These are phyloP conservation scores for Lachancea cidri DNA, from an alignment of 805 yeast species.

Conservation along the genomic window DNA sequence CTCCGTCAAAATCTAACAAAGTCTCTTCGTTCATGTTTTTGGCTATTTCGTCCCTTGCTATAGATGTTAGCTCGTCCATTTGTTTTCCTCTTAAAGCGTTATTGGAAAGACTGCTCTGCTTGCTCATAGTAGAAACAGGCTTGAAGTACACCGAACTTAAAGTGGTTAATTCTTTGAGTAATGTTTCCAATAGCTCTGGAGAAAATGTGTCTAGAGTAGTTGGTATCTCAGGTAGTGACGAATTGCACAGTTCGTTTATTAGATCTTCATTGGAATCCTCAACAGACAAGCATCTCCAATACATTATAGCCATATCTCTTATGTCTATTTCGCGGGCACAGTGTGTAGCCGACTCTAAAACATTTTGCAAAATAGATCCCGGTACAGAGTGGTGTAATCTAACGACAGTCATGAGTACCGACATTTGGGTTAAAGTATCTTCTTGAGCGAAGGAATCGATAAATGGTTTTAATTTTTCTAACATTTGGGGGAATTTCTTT, in stretches of 20 bases:
- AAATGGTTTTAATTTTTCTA: slow-evolving; percentile 40
- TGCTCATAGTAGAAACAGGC: slow-evolving; percentile 62
- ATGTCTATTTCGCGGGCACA: slow-evolving; percentile 69
- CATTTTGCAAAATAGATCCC: slow-evolving; percentile 49
- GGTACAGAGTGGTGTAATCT: slow-evolving; percentile 43
- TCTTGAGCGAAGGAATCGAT: slow-evolving; percentile 52
- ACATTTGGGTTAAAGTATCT: slow-evolving; percentile 56
- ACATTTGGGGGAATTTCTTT: slow-evolving; percentile 49
- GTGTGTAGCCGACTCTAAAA: slow-evolving; percentile 58
- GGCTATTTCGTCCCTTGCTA: slow-evolving; percentile 73
- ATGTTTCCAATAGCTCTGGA: slow-evolving; percentile 58
- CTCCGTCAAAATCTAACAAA: slow-evolving; percentile 79
- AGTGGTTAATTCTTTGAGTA: slow-evolving; percentile 73
- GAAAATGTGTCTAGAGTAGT: slow-evolving; percentile 70
- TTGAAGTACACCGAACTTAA: slow-evolving; percentile 86
- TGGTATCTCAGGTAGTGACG: slow-evolving; percentile 64
- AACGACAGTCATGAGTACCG: slow-evolving; percentile 56
- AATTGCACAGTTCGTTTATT: slow-evolving; percentile 27
- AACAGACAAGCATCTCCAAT: slow-evolving; percentile 69
- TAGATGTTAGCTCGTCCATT: slow-evolving; percentile 69
- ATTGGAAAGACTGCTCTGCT: slow-evolving; percentile 36
- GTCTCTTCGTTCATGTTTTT: slow-evolving; percentile 67
- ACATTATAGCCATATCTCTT: slow-evolving; percentile 72
- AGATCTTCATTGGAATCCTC: slow-evolving; percentile 27
- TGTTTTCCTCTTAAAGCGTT: slow-evolving; percentile 44